Evolutionary conservation across 805 yeast species (phyloP).

Genomic region (Huiozyma sinensis): DNA sequence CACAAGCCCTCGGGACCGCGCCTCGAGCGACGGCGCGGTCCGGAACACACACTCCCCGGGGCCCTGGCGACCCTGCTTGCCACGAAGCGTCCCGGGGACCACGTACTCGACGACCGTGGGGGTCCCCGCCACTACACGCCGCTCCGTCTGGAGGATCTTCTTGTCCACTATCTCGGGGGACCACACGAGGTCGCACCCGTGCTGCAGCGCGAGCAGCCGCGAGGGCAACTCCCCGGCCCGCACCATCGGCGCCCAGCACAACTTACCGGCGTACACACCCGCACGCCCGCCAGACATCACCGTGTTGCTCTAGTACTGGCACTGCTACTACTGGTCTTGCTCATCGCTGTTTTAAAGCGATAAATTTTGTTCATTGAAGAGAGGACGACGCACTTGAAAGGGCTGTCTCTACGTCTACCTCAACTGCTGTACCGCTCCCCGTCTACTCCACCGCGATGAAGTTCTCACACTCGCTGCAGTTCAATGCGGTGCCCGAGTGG

Average conservation of each 20-base stretch:
- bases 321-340: background rate
- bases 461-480: constrained; percentile 89
- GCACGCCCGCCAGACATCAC: background rate
- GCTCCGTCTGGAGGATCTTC: constrained; percentile 57
- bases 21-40: constrained; percentile 54
- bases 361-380: no score
- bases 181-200: constrained; percentile 96
- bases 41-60: constrained; percentile 41
- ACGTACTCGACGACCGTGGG: constrained; percentile 54
- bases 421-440: no score
- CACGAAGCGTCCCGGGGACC: constrained; percentile 28
- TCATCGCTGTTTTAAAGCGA: background rate
- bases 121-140: constrained; percentile 44
- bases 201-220: constrained; percentile 61
- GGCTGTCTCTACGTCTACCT: no score
- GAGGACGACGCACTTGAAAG: no score
- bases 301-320: background rate
- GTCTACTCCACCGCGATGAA: constrained; percentile 44
- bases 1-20: constrained; percentile 42
- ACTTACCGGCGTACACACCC: constrained; percentile 51
- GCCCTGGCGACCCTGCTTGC: no score
- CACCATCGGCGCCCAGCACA: constrained; percentile 94
- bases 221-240: constrained; percentile 92
- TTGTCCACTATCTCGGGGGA: constrained; percentile 88
- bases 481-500: constrained; percentile 98